Evolutionary conservation across 129 eudicot genomes (phyloP).

Genomic region (Arctium lappa): DNA sequence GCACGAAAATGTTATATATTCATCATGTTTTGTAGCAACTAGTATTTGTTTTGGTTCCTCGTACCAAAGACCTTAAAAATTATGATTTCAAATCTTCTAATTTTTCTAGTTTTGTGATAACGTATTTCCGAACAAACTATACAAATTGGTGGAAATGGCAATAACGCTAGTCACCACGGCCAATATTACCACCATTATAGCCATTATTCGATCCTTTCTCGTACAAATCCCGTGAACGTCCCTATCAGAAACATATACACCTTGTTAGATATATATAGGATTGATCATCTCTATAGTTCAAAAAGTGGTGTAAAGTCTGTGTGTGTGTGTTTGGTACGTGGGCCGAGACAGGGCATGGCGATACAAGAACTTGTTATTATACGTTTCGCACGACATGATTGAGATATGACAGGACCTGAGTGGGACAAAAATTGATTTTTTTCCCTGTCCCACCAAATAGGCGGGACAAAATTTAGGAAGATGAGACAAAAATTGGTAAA

Average conservation of each 20-base stretch:
- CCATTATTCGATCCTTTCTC: constrained; percentile 54
- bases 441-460: neutral
- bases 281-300: neutral
- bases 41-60: neutral
- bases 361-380: too few relatives aligned
- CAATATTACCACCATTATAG: constrained; percentile 52
- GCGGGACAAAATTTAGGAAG: neutral
- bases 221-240: constrained; percentile 64
- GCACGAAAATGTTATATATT: neutral
- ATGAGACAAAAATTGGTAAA: neutral
- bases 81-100: neutral
- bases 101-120: neutral
- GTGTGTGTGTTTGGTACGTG: too few relatives aligned
- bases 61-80: neutral
- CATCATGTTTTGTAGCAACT: neutral
- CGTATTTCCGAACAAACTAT: constrained; percentile 28
- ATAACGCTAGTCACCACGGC: constrained; percentile 66
- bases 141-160: constrained; percentile 66
- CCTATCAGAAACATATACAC: constrained; percentile 23
- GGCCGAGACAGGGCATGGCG: too few relatives aligned
- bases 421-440: neutral
- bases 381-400: too few relatives aligned
- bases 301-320: neutral
- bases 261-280: neutral
- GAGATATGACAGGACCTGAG: neutral